Percentiles rank a stretch among this genome's conserved stretches.
phyloP scores from a whole-genome alignment of 2,329 filamentous ascomycete species.

The Cytospora chrysosperma region DNA sequence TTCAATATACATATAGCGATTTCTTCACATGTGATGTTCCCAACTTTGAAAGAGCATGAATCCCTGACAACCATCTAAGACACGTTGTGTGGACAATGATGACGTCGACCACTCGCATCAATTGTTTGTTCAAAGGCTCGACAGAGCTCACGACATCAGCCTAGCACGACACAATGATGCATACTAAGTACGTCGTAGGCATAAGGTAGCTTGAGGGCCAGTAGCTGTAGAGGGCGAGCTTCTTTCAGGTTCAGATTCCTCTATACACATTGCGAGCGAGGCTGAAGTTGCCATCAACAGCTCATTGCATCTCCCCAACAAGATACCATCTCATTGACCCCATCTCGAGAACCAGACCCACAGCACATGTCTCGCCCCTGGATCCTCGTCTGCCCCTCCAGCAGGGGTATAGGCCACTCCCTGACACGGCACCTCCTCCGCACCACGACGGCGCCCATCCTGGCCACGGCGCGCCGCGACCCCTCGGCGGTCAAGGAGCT shows the following conservation, averaged over 20 bases:
- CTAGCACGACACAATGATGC: conserved; percentile 7
- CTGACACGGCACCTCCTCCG: conserved; percentile 49
- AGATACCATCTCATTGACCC: background rate
- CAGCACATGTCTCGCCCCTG: conserved; percentile 46
- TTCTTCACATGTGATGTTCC: background rate
- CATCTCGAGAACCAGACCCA: background rate
- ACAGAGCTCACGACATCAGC: background rate
- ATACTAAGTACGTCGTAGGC: background rate
- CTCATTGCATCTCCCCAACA: background rate
- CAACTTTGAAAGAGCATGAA: background rate
- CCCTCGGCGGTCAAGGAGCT: conserved; percentile 36
- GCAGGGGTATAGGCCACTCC: conserved; percentile 48
- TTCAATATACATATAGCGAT: too few species aligned
- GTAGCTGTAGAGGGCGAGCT: background rate
- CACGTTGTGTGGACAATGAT: conserved; percentile 4
- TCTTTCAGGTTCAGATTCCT: too few species aligned
- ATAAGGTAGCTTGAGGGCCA: background rate
- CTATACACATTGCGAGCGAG: background rate
- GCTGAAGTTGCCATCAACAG: background rate
- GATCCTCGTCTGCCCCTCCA: conserved; percentile 49
- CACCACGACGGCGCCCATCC: conserved; percentile 47
- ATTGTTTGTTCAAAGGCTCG: background rate
- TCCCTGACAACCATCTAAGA: conserved; percentile 6
- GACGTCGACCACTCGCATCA: conserved; percentile 7
- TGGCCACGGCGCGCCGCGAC: conserved; percentile 44